Evolutionary conservation across 306 rosid species (phyloP).

Genomic region (Arachis hypogaea): DNA sequence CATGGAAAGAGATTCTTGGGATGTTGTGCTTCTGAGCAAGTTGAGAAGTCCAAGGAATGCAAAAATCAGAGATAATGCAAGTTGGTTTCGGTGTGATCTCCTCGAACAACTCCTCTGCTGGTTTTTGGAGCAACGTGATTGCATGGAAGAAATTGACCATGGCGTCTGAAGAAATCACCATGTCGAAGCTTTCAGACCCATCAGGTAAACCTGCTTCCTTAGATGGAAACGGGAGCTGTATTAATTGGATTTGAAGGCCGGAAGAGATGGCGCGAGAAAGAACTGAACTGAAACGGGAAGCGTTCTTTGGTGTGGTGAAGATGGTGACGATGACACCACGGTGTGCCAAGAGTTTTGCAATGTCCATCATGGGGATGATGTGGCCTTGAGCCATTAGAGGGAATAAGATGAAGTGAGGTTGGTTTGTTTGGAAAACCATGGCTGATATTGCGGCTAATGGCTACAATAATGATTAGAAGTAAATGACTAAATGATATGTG

Average conservation of each 20-base stretch:
- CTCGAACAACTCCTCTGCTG: conserved; percentile 44
- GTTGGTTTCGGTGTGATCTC: conserved; percentile 47
- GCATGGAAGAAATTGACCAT: conserved; percentile 15
- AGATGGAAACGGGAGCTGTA: conserved; percentile 37
- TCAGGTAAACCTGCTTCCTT: conserved; percentile 55
- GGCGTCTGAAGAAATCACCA: conserved; percentile 22
- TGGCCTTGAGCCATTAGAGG: conserved; percentile 53
- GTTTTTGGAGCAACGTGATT: conserved; percentile 33
- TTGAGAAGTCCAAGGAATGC: conserved; percentile 58
- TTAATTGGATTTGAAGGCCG: conserved; percentile 35
- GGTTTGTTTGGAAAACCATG: conserved; percentile 34
- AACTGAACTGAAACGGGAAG: conserved; percentile 41
- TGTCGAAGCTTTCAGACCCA: conserved; percentile 59
- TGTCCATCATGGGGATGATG: conserved; percentile 47
- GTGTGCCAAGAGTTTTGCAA: conserved; percentile 47
- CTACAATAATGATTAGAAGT: neutral
- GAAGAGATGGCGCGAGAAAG: conserved; percentile 41
- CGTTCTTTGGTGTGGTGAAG: conserved; percentile 51
- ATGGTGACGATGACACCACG: conserved; percentile 45
- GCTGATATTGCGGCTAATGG: neutral
- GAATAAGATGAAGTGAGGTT: conserved; percentile 39
- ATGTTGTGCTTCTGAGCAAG: conserved; percentile 46
- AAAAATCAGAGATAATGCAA: conserved; percentile 63
- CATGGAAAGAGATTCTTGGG: conserved; percentile 60
- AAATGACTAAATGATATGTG: neutral